A percentile compares a stretch with the other conserved stretches of the same genome.
Evolutionary conservation across 345 rosid genomes (phyloP).

Genomic region (Pelargonium nanum): DNA sequence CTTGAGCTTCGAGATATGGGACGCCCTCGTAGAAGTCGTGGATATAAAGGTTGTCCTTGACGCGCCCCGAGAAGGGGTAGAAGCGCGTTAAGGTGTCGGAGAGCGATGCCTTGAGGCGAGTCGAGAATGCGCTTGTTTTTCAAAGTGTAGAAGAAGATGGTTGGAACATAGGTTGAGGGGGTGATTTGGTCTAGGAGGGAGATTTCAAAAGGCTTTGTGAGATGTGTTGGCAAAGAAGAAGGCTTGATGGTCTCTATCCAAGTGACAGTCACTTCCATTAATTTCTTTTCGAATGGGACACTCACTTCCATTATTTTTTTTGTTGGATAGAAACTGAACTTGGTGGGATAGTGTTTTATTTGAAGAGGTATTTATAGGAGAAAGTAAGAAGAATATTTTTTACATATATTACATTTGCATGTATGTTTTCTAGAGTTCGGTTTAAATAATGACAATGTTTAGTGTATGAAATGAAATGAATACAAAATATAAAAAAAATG

Average conservation of each 20-base stretch:
- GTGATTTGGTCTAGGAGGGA: background rate
- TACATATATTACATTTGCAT: too few relatives aligned
- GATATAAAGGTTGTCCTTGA: background rate
- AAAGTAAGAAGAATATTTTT: too few relatives aligned
- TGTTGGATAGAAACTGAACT: too few relatives aligned
- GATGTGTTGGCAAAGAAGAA: background rate
- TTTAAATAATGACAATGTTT: too few relatives aligned
- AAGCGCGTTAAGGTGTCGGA: background rate
- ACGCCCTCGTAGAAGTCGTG: background rate
- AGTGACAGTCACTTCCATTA: too few relatives aligned
- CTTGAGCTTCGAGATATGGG: background rate
- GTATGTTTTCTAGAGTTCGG: too few relatives aligned
- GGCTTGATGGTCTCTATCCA: background rate
- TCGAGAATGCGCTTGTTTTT: background rate
- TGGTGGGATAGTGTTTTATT: too few relatives aligned
- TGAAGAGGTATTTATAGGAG: too few relatives aligned
- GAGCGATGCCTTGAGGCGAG: background rate
- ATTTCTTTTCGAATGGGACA: too few relatives aligned
- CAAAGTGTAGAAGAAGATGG: background rate
- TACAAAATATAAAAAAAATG: too few relatives aligned
- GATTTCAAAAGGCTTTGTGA: background rate
- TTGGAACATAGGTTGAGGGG: background rate
- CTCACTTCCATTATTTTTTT: too few relatives aligned
- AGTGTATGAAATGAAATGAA: too few relatives aligned
- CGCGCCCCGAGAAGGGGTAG: background rate